phyloP scores from a whole-genome alignment of 2,329 filamentous ascomycete species.

The Colletotrichum sidae region DNA sequence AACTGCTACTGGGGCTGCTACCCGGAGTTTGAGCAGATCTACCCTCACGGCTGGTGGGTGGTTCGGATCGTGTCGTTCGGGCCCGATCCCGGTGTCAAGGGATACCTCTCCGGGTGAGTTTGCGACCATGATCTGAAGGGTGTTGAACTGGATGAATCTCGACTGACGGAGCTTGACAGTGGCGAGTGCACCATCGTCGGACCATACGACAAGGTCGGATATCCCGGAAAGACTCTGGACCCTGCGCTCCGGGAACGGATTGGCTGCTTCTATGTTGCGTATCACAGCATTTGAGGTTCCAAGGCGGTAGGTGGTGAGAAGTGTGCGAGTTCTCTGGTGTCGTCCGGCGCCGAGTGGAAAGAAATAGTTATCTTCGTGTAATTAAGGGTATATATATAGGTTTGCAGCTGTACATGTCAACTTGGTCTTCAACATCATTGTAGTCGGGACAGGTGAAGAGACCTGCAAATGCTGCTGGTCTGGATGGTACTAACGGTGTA shows the following conservation, averaged over 20 bases:
- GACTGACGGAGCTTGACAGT: neutral
- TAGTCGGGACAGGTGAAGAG: no score
- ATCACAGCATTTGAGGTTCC: neutral
- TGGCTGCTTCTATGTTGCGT: conserved; percentile 5
- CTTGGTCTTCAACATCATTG: no score
- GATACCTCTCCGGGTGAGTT: conserved; percentile 1
- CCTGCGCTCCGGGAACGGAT: neutral
- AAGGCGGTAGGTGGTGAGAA: no score
- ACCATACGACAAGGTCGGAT: neutral
- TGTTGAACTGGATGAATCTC: no score
- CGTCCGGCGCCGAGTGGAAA: no score
- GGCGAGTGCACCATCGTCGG: neutral
- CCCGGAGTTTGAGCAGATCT: conserved; percentile 5
- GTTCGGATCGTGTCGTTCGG: neutral
- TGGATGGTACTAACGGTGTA: no score
- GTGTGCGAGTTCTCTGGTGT: no score
- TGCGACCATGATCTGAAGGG: no score
- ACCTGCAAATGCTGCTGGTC: no score
- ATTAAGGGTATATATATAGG: no score
- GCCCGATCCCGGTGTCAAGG: neutral
- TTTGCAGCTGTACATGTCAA: no score
- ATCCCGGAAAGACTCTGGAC: neutral
- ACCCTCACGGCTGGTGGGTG: neutral
- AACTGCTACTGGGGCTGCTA: conserved; percentile 9
- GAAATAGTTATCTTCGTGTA: no score